These are phyloP conservation scores for Pythium myriotylum DNA, from an alignment of 352 stramenopile genomes.

Conservation along the genomic window DNA sequence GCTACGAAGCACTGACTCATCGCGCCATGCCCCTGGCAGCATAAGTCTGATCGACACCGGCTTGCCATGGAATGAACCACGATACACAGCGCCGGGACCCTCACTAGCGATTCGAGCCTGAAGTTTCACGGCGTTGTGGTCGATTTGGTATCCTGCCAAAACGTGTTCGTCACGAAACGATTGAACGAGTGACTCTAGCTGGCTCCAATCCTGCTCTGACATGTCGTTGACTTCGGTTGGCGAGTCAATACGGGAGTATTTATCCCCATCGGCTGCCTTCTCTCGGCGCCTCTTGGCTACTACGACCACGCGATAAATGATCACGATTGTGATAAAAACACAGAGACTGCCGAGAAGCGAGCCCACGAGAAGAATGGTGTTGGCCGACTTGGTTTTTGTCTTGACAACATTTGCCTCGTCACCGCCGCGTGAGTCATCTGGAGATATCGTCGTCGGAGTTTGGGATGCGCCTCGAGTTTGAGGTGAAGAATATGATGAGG, in stretches of 20 bases:
- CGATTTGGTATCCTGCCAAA: constrained; percentile 6
- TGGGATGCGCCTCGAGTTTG: too few relatives aligned
- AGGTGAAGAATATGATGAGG: too few relatives aligned
- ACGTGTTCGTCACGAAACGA: not conserved
- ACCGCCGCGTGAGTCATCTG: too few relatives aligned
- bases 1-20: constrained; percentile 14
- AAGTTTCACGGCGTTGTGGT: not conserved
- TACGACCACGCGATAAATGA: too few relatives aligned
- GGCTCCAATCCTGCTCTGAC: not conserved
- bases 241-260: not conserved
- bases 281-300: too few relatives aligned
- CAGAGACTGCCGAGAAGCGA: too few relatives aligned
- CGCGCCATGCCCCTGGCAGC: constrained; percentile 13
- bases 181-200: not conserved
- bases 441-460: too few relatives aligned
- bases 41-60: constrained; percentile 8
- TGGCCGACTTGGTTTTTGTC: too few relatives aligned
- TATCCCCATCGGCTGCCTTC: not conserved
- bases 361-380: too few relatives aligned
- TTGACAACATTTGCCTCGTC: too few relatives aligned
- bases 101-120: not conserved
- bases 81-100: not conserved
- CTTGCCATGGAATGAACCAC: not conserved
- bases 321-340: too few relatives aligned
- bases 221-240: not conserved